Percentiles rank a stretch among this genome's conserved stretches.
These are phyloP conservation scores for Botrytis elliptica DNA, from an alignment of 2,329 filamentous ascomycete species.

Conservation along the genomic window DNA sequence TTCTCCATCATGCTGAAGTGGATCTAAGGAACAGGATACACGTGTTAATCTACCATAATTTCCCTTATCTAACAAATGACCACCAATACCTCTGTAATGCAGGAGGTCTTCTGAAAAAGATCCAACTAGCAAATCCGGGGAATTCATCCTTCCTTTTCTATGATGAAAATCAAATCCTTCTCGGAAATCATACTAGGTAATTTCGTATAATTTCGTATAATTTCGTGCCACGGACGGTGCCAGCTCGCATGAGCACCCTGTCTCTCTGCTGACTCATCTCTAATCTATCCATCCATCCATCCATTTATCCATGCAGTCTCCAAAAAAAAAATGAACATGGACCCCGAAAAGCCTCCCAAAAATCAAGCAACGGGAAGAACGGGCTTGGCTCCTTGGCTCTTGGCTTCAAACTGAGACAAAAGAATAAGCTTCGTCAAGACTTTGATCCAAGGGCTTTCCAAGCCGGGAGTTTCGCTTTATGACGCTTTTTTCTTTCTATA, in stretches of 20 bases:
- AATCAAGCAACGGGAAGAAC: slow-evolving; percentile 11
- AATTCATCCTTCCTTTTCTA: neutral
- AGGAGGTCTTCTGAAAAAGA: neutral
- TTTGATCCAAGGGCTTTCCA: neutral
- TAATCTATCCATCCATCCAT: neutral
- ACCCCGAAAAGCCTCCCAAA: neutral
- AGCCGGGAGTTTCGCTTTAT: neutral
- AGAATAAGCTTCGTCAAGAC: neutral
- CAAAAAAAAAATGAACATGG: neutral
- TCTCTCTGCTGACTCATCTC: neutral
- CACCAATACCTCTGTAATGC: neutral
- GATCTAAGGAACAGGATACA: neutral
- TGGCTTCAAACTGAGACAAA: neutral
- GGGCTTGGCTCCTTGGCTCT: slow-evolving; percentile 12
- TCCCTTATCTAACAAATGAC: neutral
- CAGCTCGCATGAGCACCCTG: neutral
- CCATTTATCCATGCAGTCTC: no score
- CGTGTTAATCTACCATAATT: neutral
- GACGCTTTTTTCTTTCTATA: neutral
- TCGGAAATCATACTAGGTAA: neutral
- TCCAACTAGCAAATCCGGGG: neutral
- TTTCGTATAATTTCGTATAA: neutral
- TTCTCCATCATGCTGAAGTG: neutral
- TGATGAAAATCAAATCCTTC: neutral
- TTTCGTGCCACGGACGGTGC: neutral